Conservation (phyloP, 768 basidiomycete species). For the Gymnopilus junonius region DNA sequence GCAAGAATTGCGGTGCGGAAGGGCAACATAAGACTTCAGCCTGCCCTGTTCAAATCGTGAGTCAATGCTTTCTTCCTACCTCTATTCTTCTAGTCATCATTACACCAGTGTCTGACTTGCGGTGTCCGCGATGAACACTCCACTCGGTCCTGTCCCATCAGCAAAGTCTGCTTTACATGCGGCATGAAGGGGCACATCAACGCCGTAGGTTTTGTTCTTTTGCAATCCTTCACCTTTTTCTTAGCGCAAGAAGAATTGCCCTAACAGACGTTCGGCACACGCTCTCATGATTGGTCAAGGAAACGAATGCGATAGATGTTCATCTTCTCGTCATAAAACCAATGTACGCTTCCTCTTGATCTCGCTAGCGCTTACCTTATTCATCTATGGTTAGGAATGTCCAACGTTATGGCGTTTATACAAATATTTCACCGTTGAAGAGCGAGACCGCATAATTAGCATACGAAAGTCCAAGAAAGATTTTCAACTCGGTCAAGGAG, state of each 20-base stretch:
- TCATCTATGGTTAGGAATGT: constrained; percentile 63
- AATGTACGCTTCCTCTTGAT: constrained; percentile 50
- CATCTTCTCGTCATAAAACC: constrained; percentile 61
- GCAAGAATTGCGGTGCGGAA: constrained; percentile 80
- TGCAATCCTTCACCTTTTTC: not conserved
- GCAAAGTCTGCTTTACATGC: constrained; percentile 79
- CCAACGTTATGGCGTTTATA: constrained; percentile 84
- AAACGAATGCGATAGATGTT: constrained; percentile 72
- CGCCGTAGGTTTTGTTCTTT: constrained; percentile 43
- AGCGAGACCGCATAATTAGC: constrained; percentile 47
- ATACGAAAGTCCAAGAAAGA: constrained; percentile 53
- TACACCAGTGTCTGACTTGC: constrained; percentile 73
- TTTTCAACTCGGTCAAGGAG: constrained; percentile 64
- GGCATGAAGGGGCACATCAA: constrained; percentile 87
- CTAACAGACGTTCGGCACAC: constrained; percentile 53
- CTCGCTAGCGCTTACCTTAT: not conserved
- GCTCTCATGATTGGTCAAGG: constrained; percentile 31
- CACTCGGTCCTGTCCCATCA: constrained; percentile 79
- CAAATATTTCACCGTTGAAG: constrained; percentile 64
- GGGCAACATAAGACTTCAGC: constrained; percentile 68
- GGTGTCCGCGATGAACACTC: constrained; percentile 81
- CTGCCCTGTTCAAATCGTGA: constrained; percentile 76
- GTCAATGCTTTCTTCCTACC: constrained; percentile 27
- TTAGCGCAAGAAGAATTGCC: constrained; percentile 59
- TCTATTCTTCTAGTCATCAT: not conserved